phyloP scores from a whole-genome alignment of 2,329 filamentous ascomycete species.

The Apiospora saccharicola region DNA sequence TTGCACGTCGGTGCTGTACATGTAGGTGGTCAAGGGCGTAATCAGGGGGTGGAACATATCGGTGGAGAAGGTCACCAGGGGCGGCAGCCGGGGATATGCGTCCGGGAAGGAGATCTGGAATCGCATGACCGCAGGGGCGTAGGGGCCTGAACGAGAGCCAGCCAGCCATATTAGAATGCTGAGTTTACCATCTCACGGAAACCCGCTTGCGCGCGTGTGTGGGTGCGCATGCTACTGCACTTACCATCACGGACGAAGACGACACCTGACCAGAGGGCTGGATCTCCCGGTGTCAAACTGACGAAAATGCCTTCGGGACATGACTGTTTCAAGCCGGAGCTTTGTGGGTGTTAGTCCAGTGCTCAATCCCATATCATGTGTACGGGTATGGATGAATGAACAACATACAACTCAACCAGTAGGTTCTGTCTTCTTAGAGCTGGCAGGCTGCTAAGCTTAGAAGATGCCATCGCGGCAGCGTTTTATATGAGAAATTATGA shows the following conservation, averaged over 20 bases:
- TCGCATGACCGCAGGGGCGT: conserved; percentile 84
- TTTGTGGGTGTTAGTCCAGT: conserved; percentile 46
- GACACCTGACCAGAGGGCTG: conserved; percentile 86
- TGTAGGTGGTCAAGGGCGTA: conserved; percentile 92
- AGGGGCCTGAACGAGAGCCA: conserved; percentile 71
- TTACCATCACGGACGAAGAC: conserved; percentile 89
- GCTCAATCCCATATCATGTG: background rate
- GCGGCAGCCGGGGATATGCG: conserved; percentile 79
- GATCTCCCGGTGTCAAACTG: conserved; percentile 81
- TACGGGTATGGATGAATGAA: background rate
- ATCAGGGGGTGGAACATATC: conserved; percentile 96
- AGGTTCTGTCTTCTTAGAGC: conserved; percentile 77
- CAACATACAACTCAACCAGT: conserved; percentile 79
- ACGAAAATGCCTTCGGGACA: conserved; percentile 90
- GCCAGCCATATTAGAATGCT: no score
- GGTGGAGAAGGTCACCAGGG: conserved; percentile 85
- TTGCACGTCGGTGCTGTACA: conserved; percentile 82
- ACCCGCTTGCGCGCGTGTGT: background rate
- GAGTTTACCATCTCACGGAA: no score
- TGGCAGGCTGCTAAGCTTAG: conserved; percentile 56
- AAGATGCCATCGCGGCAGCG: conserved; percentile 49
- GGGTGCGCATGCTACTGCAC: conserved; percentile 15
- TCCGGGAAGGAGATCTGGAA: conserved; percentile 90
- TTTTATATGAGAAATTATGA: background rate
- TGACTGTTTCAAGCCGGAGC: conserved; percentile 80